Conservation (phyloP, 495 filamentous ascomycete species). For the Trichocladium antarcticum region DNA sequence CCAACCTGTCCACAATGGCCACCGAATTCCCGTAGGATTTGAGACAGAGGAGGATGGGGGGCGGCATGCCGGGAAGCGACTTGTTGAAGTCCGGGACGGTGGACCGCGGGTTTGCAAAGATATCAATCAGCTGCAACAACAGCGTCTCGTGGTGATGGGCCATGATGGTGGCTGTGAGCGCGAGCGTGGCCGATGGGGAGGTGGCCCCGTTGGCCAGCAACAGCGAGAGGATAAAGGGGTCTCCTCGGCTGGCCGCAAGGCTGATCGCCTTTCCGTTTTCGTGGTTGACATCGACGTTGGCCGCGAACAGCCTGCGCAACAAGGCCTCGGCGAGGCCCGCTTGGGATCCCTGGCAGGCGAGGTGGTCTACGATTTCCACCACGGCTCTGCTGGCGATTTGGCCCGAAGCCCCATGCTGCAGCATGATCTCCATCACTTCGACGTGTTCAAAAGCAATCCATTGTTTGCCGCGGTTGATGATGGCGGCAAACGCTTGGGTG, state of each 20-base stretch:
- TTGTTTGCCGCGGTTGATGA: conserved; percentile 17
- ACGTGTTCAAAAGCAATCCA: conserved; percentile 29
- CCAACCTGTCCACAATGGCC: conserved; percentile 14
- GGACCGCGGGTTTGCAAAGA: conserved; percentile 8
- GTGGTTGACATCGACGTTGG: conserved; percentile 32
- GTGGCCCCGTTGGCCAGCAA: conserved; percentile 27
- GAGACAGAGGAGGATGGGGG: conserved; percentile 20
- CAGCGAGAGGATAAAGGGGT: conserved; percentile 26
- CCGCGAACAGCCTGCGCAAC: conserved; percentile 26
- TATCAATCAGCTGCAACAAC: conserved; percentile 13
- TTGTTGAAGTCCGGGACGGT: conserved; percentile 12
- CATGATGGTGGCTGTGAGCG: conserved; percentile 26
- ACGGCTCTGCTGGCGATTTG: conserved; percentile 28
- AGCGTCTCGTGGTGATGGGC: conserved; percentile 15
- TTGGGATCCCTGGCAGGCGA: conserved; percentile 18
- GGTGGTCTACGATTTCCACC: conserved; percentile 27
- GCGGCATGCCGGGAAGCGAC: conserved; percentile 18
- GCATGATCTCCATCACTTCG: conserved; percentile 27
- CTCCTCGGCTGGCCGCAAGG: conserved; percentile 28
- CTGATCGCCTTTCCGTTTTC: conserved; percentile 33
- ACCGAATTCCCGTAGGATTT: conserved; percentile 20
- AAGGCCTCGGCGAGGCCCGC: conserved; percentile 23
- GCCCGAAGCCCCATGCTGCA: conserved; percentile 29
- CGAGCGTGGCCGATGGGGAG: conserved; percentile 24
- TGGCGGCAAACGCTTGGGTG: conserved; percentile 12